Base-by-base conservation (phyloP, 2,329 filamentous ascomycete genomes). In the Venturia pyrina region DNA sequence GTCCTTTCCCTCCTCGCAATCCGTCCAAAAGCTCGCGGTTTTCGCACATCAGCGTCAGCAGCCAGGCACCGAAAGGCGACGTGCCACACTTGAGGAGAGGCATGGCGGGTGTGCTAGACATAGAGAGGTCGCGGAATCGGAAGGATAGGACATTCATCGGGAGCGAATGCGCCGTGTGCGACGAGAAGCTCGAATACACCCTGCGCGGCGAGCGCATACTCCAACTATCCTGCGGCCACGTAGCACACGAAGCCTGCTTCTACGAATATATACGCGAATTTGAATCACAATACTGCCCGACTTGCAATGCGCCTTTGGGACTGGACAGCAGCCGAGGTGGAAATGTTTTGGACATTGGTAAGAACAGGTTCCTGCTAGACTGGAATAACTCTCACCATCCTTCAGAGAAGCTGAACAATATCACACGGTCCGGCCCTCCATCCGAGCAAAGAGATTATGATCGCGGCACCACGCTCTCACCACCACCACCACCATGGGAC, bases 251-350 rank as follows among this genome's bases (percentile, higher is more conserved):
- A 77, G 95, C 93, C 44, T 99, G 95, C 78, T 98, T 99, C 75
- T 98, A 98, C 79, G 95, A 99, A 77, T 97, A 96, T 75, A 96
- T 99, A 72, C 90, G 91, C 73, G 93, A 97, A 73, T 90, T 93
- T 67, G 93, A 98, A 70, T 90, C 90, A 64, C 92, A 98, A 73
- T 93, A 91, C 73, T 99, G 95, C 78, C 95, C 95, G 37, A 89
- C 90, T 69, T 99, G 95, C 78, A 89, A 96, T 80, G 90, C 93
- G 69, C 92, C 95, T 24, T 80, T 99, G 64, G 91, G 93, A 68
- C 81, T 99, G 56, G 95, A 99, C 77, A 95, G 92, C 7, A 96
- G 91, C 75, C 86, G 95, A 69, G 92, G 92, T 67, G 93, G 93
- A 69, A 97, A 96, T 80, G 89, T 97, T 65, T 81, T 96, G 70